These are phyloP conservation scores for Mortierella sp. DNA, from an alignment of 371 early-diverging fungal genomes.

Conservation along the genomic window DNA sequence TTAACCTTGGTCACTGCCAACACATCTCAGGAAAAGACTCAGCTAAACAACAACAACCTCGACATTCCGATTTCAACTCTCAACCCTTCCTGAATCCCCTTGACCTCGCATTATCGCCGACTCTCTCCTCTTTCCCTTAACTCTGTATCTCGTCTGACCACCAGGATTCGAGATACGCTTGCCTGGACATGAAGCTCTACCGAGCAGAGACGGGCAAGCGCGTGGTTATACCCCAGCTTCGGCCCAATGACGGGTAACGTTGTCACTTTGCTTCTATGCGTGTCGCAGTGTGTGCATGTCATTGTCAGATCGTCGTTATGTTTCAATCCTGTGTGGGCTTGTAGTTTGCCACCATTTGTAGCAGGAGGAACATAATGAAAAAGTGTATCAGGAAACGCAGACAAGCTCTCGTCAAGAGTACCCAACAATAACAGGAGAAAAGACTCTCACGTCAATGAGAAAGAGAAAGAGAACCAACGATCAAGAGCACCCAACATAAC, in stretches of 20 bases:
- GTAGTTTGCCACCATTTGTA: conserved; percentile 27
- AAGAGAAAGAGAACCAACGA: neutral
- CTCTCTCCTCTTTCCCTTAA: neutral
- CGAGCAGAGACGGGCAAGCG: conserved; percentile 75
- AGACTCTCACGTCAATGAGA: neutral
- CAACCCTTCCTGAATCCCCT: neutral
- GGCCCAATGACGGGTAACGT: conserved; percentile 58
- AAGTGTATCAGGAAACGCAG: neutral
- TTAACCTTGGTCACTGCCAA: neutral
- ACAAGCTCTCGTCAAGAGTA: too few species aligned
- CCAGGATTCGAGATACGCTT: conserved; percentile 23
- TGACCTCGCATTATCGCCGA: conserved; percentile 3
- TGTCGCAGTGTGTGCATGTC: neutral
- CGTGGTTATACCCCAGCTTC: conserved; percentile 59
- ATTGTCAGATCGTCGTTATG: neutral
- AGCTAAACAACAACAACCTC: neutral
- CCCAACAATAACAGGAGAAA: too few species aligned
- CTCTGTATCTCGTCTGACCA: conserved; percentile 10
- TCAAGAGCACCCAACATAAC: neutral
- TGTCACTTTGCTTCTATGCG: neutral
- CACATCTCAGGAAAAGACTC: neutral
- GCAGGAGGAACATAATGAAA: neutral
- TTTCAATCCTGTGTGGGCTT: conserved; percentile 6
- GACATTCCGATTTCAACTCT: neutral
- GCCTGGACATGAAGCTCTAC: conserved; percentile 71